Evolutionary conservation across 768 basidiomycete species (phyloP).

Genomic region (Panaeolus cyanescens): DNA sequence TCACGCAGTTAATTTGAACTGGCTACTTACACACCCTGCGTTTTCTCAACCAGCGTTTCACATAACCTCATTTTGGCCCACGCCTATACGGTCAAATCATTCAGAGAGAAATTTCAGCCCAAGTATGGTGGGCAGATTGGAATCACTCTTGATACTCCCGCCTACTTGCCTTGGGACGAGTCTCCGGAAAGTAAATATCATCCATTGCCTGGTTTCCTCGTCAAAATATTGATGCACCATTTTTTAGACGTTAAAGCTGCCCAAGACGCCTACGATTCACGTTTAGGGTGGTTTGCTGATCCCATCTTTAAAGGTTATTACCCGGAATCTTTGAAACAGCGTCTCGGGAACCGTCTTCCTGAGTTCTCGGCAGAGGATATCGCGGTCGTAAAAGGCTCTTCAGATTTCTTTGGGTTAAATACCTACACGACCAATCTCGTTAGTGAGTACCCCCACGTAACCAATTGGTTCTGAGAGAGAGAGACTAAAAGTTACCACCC

Average conservation of each 20-base stretch:
- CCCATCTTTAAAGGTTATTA: slow-evolving; percentile 74
- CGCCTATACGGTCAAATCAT: slow-evolving; percentile 63
- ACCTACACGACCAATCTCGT: slow-evolving; percentile 64
- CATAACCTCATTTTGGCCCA: slow-evolving; percentile 73
- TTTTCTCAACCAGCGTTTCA: slow-evolving; percentile 50
- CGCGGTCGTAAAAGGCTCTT: slow-evolving; percentile 58
- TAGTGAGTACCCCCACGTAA: slow-evolving; percentile 34
- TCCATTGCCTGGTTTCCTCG: neutral
- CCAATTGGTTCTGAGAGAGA: neutral
- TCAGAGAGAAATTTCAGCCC: slow-evolving; percentile 58
- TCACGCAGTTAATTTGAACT: slow-evolving; percentile 6
- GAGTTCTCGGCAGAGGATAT: slow-evolving; percentile 56
- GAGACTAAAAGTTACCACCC: too few relatives aligned
- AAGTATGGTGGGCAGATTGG: slow-evolving; percentile 64
- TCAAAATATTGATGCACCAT: neutral
- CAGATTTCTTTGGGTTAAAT: slow-evolving; percentile 71
- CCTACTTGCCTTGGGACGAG: slow-evolving; percentile 68
- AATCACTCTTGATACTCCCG: slow-evolving; percentile 71
- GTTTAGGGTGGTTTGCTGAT: slow-evolving; percentile 48
- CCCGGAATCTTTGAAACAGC: slow-evolving; percentile 49
- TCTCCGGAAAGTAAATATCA: slow-evolving; percentile 56
- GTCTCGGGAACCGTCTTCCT: slow-evolving; percentile 55
- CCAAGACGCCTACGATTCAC: slow-evolving; percentile 63
- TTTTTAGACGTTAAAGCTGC: slow-evolving; percentile 57
- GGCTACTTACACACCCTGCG: neutral